Evolutionary conservation across 371 early-diverging fungal genomes (phyloP).

Genomic region (Rhizopus delemar): DNA sequence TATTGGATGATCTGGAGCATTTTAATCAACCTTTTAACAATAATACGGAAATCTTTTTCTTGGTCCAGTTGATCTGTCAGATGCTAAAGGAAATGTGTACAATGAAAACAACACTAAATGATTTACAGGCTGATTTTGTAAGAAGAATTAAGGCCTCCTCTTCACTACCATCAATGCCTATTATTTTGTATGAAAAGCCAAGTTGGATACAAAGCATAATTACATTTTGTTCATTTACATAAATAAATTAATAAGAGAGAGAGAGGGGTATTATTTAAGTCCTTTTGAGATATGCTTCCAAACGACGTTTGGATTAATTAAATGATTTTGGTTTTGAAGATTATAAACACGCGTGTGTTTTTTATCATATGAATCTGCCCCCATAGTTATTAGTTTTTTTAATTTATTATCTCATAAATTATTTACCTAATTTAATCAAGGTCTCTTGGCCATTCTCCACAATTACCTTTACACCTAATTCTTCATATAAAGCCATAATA

Average conservation of each 20-base stretch:
- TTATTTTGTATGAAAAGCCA: neutral
- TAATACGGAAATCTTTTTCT: conserved; percentile 49
- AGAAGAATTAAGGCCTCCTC: conserved; percentile 47
- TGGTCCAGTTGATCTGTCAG: conserved; percentile 57
- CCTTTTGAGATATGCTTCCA: neutral
- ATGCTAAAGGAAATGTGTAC: conserved; percentile 61
- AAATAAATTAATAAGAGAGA: neutral
- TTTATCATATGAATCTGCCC: neutral
- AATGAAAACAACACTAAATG: conserved; percentile 63
- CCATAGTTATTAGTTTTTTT: no score
- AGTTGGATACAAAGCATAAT: conserved; percentile 1
- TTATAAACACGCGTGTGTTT: neutral
- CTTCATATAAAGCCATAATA: conserved; percentile 6
- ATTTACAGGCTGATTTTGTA: conserved; percentile 65
- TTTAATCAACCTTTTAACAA: conserved; percentile 30
- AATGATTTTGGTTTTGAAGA: neutral
- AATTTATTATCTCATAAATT: neutral
- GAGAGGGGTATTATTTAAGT: neutral
- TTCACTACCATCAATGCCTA: neutral
- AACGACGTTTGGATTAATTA: neutral
- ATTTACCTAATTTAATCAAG: conserved; percentile 12
- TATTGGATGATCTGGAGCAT: conserved; percentile 54
- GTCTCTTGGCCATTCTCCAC: conserved; percentile 9
- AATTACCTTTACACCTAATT: conserved; percentile 8
- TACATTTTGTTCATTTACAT: conserved; percentile 2